These are phyloP conservation scores for Saposhnikovia divaricata DNA, from an alignment of 129 eudicot genomes.

Conservation along the genomic window DNA sequence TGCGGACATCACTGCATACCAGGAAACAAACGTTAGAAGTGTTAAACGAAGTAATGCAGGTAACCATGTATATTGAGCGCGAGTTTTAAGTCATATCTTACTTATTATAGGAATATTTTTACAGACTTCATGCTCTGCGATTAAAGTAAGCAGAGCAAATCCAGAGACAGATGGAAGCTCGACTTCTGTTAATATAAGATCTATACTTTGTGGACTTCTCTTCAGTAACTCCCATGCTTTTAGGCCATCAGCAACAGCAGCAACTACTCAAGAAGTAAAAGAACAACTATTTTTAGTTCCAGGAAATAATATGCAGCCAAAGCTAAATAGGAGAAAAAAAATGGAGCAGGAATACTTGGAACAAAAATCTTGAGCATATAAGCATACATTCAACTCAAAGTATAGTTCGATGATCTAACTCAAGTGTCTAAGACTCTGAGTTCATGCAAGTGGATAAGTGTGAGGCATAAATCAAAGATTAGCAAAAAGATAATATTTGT, in stretches of 20 bases:
- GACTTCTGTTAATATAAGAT: conserved; percentile 76
- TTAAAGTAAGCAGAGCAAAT: conserved; percentile 63
- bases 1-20: conserved; percentile 76
- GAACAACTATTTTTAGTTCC: neutral
- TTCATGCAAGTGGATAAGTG: no score
- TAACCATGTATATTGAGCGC: neutral
- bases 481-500: no score
- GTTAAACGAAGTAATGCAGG: neutral
- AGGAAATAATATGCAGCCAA: neutral
- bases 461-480: no score
- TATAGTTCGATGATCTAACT: no score
- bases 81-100: conserved; percentile 28
- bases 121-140: conserved; percentile 65
- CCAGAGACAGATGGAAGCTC: conserved; percentile 84
- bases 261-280: conserved; percentile 37
- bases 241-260: conserved; percentile 75
- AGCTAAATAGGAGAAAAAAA: neutral
- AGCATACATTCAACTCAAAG: no score
- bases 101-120: conserved; percentile 83
- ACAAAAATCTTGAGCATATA: neutral
- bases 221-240: conserved; percentile 84
- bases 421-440: no score
- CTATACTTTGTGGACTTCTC: conserved; percentile 45
- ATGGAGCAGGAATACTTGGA: neutral
- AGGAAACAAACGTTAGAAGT: conserved; percentile 14